Percentiles rank a stretch among this genome's conserved stretches.
Conservation (phyloP, 805 yeast species). For the Yarrowia porcina region DNA sequence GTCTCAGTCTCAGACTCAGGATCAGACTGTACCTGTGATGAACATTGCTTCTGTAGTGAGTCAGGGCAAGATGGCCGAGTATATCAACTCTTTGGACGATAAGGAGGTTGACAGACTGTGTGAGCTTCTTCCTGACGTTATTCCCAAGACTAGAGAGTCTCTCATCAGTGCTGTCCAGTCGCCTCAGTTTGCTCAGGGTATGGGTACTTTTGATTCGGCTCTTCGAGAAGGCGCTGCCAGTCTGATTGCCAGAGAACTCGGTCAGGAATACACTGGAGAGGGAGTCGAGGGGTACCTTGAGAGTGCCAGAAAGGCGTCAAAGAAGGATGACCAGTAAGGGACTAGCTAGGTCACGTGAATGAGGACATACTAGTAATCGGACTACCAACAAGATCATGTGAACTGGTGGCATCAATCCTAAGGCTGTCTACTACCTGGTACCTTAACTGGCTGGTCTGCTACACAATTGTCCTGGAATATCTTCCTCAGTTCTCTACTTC, state of each 20-base stretch:
- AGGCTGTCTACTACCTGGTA: no score
- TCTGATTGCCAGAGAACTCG: slow-evolving; percentile 50
- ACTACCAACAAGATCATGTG: no score
- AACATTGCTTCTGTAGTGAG: slow-evolving; percentile 42
- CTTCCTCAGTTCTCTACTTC: no score
- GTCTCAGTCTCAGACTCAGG: not conserved
- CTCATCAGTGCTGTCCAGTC: slow-evolving; percentile 47
- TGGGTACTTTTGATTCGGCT: slow-evolving; percentile 44
- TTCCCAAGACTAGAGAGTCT: slow-evolving; percentile 41
- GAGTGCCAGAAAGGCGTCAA: slow-evolving; percentile 40
- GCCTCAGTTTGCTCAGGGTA: slow-evolving; percentile 48
- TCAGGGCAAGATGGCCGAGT: slow-evolving; percentile 37
- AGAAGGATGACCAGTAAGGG: not conserved
- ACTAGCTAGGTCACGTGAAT: no score
- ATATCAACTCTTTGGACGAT: slow-evolving; percentile 37
- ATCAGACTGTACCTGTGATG: slow-evolving; percentile 35
- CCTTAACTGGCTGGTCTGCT: no score
- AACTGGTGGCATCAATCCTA: no score
- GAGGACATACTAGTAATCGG: no score
- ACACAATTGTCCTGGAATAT: no score
- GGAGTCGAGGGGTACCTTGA: slow-evolving; percentile 51
- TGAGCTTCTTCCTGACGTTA: slow-evolving; percentile 44
- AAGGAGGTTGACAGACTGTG: slow-evolving; percentile 42
- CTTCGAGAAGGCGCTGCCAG: slow-evolving; percentile 41
- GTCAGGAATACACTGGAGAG: slow-evolving; percentile 52